These are phyloP conservation scores for Coelastrella sp. DNA, from an alignment of 139 green algal genomes.

Conservation along the genomic window DNA sequence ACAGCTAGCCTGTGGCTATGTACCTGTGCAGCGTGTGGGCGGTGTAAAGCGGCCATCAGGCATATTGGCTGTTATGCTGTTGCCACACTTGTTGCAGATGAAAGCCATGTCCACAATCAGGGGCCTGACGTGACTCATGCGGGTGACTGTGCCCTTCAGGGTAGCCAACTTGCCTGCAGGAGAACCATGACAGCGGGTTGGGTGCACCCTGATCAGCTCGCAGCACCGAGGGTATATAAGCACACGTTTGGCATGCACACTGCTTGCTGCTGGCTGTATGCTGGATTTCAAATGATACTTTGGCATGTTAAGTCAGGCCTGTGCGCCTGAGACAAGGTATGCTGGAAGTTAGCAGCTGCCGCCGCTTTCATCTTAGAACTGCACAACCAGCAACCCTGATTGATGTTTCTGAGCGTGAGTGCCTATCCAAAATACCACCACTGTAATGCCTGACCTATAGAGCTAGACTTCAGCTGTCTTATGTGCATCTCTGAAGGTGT, in stretches of 20 bases:
- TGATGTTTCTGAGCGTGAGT: no score
- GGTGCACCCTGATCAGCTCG: background rate
- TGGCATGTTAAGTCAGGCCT: no score
- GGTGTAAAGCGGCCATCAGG: slow-evolving; percentile 70
- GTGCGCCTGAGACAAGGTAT: no score
- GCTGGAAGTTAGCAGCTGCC: no score
- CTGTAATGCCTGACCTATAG: slow-evolving; percentile 58
- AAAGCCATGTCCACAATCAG: slow-evolving; percentile 82
- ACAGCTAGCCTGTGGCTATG: background rate
- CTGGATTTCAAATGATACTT: no score
- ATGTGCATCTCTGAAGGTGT: slow-evolving; percentile 61
- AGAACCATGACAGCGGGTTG: background rate
- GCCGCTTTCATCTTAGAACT: no score
- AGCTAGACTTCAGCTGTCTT: slow-evolving; percentile 65
- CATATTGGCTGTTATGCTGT: background rate
- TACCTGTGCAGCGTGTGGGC: slow-evolving; percentile 73
- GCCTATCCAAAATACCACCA: no score
- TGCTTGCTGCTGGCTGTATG: no score
- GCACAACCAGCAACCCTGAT: no score
- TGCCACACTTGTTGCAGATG: slow-evolving; percentile 84
- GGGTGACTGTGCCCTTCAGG: slow-evolving; percentile 85
- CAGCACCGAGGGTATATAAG: background rate
- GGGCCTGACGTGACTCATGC: slow-evolving; percentile 73
- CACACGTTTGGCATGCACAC: no score
- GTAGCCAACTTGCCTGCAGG: slow-evolving; percentile 79